Percentiles rank a stretch among this genome's conserved stretches.
phyloP scores from a whole-genome alignment of 2,329 filamentous ascomycete species.

The Beauveria brongniartii region DNA sequence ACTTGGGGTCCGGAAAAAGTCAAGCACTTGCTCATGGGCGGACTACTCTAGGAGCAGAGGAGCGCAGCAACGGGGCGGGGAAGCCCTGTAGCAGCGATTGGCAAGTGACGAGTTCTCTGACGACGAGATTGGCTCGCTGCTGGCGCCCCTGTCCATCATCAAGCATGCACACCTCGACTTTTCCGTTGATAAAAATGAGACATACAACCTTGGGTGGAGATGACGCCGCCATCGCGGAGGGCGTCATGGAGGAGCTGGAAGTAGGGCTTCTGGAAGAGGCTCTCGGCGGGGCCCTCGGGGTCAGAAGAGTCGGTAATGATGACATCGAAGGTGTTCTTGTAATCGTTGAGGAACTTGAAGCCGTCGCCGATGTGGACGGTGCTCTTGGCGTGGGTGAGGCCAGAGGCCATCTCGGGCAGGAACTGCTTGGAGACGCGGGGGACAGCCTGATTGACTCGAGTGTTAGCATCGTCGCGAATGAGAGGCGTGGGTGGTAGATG shows the following conservation, averaged over 20 bases:
- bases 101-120: background rate
- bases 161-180: constrained; percentile 27
- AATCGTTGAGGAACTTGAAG: constrained; percentile 96
- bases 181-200: constrained; percentile 55
- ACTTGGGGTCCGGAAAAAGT: constrained; percentile 26
- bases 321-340: constrained; percentile 96
- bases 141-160: constrained; percentile 21
- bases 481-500: too few species aligned
- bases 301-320: constrained; percentile 99
- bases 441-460: constrained; percentile 52
- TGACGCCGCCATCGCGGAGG: constrained; percentile 90
- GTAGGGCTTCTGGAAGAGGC: constrained; percentile 97
- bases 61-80: constrained; percentile 16
- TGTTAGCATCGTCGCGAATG: background rate
- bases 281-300: constrained; percentile 92
- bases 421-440: constrained; percentile 98
- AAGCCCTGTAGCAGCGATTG: background rate
- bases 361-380: constrained; percentile 91
- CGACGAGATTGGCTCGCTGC: background rate
- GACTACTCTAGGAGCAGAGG: background rate
- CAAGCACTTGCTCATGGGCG: constrained; percentile 27
- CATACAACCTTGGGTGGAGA: constrained; percentile 99
- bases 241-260: constrained; percentile 89
- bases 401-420: constrained; percentile 86
- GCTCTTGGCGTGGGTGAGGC: constrained; percentile 89